Percentiles rank a stretch among this genome's conserved stretches.
Evolutionary conservation across 371 early-diverging fungal genomes (phyloP).

Genomic region (Apophysomyces sp.): DNA sequence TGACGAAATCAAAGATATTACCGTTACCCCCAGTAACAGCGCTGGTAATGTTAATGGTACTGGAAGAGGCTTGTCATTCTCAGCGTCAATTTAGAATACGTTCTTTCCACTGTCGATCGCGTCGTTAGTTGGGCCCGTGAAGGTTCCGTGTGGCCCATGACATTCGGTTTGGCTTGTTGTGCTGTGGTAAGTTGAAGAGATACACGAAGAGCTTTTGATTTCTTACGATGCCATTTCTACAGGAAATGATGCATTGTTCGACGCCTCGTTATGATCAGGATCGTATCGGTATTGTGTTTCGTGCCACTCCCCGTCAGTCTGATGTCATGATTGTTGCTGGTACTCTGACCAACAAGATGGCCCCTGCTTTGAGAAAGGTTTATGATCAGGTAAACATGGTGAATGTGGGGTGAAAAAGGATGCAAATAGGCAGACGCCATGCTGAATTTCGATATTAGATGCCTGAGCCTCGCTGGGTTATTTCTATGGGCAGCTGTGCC

Average conservation of each 20-base stretch:
- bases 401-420: not conserved
- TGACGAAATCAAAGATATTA: slow-evolving; percentile 49
- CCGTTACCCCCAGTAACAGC: slow-evolving; percentile 48
- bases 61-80: not conserved
- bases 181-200: slow-evolving; percentile 62
- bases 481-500: slow-evolving; percentile 97
- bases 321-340: slow-evolving; percentile 99
- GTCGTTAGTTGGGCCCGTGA: slow-evolving; percentile 94
- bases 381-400: slow-evolving; percentile 75
- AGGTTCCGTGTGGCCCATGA: slow-evolving; percentile 96
- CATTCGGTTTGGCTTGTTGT: slow-evolving; percentile 98
- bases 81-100: slow-evolving; percentile 53
- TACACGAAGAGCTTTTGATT: slow-evolving; percentile 27
- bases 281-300: slow-evolving; percentile 96
- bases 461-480: slow-evolving; percentile 98
- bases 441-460: slow-evolving; percentile 48
- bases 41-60: slow-evolving; percentile 29
- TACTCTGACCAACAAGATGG: slow-evolving; percentile 98
- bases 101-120: slow-evolving; percentile 86
- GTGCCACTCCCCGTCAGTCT: slow-evolving; percentile 97
- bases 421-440: not conserved
- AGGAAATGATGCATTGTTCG: slow-evolving; percentile 98
- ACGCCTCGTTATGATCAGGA: slow-evolving; percentile 98
- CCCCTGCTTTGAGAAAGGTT: slow-evolving; percentile 95
- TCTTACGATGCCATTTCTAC: slow-evolving; percentile 1